Conservation (phyloP, 2,329 filamentous ascomycete genomes). For the Pseudogymnoascus sp. region DNA sequence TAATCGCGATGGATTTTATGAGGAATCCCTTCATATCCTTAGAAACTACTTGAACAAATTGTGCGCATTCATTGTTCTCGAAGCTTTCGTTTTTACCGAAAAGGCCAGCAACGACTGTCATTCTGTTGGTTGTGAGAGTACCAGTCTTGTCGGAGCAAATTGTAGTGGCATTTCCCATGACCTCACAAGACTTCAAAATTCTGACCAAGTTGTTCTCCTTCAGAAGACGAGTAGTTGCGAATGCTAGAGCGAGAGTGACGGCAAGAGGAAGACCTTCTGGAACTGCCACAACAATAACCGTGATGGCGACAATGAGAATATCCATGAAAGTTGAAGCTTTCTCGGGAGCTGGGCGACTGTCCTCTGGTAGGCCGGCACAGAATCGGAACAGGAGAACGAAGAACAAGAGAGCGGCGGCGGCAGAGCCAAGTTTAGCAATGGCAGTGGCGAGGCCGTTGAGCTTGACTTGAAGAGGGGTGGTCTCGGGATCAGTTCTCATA, state of each 20-base stretch:
- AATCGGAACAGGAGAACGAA: constrained; percentile 75
- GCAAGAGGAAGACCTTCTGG: constrained; percentile 61
- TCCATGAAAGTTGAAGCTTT: constrained; percentile 57
- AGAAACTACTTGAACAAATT: constrained; percentile 34
- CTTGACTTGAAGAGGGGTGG: constrained; percentile 72
- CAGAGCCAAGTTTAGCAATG: constrained; percentile 67
- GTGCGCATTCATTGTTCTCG: constrained; percentile 31
- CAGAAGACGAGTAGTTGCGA: constrained; percentile 60
- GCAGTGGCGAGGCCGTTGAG: constrained; percentile 71
- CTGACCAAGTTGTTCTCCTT: constrained; percentile 66
- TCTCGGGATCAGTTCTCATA: constrained; percentile 67
- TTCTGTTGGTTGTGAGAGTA: constrained; percentile 57
- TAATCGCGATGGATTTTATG: constrained; percentile 50
- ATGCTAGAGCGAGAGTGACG: constrained; percentile 61
- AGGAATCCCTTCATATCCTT: constrained; percentile 35
- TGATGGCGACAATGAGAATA: constrained; percentile 59
- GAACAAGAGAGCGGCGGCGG: constrained; percentile 68
- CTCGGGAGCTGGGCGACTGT: constrained; percentile 39
- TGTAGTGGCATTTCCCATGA: constrained; percentile 59
- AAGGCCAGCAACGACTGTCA: constrained; percentile 69
- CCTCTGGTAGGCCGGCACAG: constrained; percentile 51
- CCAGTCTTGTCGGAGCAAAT: not conserved
- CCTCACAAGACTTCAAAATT: constrained; percentile 60
- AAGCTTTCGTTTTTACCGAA: constrained; percentile 46
- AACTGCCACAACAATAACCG: constrained; percentile 61